These are phyloP conservation scores for Apiospora aurea DNA, from an alignment of 2,329 filamentous ascomycete species.

Conservation along the genomic window DNA sequence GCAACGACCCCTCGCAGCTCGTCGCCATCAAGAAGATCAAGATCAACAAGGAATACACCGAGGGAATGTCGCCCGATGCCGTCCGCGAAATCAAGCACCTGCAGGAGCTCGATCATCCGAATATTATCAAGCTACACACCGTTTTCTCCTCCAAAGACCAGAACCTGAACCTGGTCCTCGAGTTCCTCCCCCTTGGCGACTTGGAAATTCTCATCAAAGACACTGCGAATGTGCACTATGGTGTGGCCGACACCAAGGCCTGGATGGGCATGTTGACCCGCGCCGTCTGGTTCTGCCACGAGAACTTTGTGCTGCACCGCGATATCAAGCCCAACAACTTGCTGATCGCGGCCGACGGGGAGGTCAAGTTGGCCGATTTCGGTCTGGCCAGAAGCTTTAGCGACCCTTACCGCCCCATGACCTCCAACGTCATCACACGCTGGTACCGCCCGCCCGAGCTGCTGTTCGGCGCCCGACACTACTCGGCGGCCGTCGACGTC, in stretches of 20 bases:
- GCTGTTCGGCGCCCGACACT: slow-evolving; percentile 87
- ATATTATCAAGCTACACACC: slow-evolving; percentile 90
- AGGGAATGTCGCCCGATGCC: slow-evolving; percentile 93
- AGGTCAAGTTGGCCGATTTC: slow-evolving; percentile 97
- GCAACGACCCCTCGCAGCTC: slow-evolving; percentile 71
- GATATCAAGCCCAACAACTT: slow-evolving; percentile 99
- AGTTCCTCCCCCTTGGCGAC: slow-evolving; percentile 92
- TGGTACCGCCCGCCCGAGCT: slow-evolving; percentile 97
- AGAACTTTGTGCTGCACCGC: slow-evolving; percentile 90
- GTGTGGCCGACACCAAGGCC: slow-evolving; percentile 89
- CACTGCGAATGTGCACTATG: slow-evolving; percentile 78
- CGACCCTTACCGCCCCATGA: slow-evolving; percentile 90
- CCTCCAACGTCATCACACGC: slow-evolving; percentile 90
- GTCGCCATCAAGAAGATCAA: slow-evolving; percentile 97
- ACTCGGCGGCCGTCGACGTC: slow-evolving; percentile 88
- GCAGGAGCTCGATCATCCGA: slow-evolving; percentile 91
- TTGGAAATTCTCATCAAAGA: slow-evolving; percentile 95
- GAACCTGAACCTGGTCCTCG: slow-evolving; percentile 94
- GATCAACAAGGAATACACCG: slow-evolving; percentile 82
- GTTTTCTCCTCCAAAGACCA: slow-evolving; percentile 97
- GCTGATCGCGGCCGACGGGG: slow-evolving; percentile 89
- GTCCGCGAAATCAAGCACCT: slow-evolving; percentile 96
- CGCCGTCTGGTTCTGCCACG: slow-evolving; percentile 95
- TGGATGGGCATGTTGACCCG: slow-evolving; percentile 98
- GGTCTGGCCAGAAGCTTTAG: slow-evolving; percentile 90